phyloP scores from a whole-genome alignment of 164 flowering plant species.

The Magnolia kwangsiensis region DNA sequence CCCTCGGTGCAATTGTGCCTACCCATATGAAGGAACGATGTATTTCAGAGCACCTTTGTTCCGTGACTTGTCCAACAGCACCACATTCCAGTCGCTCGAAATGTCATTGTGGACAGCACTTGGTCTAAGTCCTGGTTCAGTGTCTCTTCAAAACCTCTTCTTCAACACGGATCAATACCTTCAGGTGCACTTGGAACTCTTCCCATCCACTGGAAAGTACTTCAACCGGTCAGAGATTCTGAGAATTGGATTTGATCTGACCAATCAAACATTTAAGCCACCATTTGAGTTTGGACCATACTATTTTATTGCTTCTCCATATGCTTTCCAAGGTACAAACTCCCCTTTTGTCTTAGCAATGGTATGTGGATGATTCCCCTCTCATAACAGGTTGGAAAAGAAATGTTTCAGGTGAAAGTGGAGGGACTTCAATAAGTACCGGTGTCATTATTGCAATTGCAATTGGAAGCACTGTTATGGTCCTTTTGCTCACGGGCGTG shows the following conservation, averaged over 20 bases:
- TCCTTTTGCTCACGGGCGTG: constrained; percentile 44
- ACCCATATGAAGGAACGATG: constrained; percentile 75
- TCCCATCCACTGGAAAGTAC: constrained; percentile 54
- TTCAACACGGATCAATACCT: constrained; percentile 72
- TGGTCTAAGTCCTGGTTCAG: constrained; percentile 68
- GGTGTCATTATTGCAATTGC: constrained; percentile 44
- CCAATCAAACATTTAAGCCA: constrained; percentile 63
- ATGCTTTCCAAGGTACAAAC: constrained; percentile 51
- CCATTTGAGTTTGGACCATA: constrained; percentile 62
- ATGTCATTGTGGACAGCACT: constrained; percentile 59
- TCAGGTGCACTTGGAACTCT: constrained; percentile 55
- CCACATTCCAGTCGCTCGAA: constrained; percentile 62
- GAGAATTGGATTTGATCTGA: constrained; percentile 58
- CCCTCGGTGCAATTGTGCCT: constrained; percentile 84
- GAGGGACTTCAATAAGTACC: constrained; percentile 29
- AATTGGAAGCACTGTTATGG: constrained; percentile 38
- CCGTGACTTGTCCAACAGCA: constrained; percentile 60
- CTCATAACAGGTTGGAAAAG: not conserved
- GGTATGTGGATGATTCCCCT: constrained; percentile 8
- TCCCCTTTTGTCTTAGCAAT: not conserved
- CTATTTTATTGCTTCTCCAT: constrained; percentile 46
- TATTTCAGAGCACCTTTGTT: constrained; percentile 76
- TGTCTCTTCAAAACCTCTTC: constrained; percentile 54
- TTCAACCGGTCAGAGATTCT: constrained; percentile 60
- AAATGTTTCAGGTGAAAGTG: constrained; percentile 27